Evolutionary conservation across 352 stramenopile genomes (phyloP).

Genomic region (Blastocystis sp.): DNA sequence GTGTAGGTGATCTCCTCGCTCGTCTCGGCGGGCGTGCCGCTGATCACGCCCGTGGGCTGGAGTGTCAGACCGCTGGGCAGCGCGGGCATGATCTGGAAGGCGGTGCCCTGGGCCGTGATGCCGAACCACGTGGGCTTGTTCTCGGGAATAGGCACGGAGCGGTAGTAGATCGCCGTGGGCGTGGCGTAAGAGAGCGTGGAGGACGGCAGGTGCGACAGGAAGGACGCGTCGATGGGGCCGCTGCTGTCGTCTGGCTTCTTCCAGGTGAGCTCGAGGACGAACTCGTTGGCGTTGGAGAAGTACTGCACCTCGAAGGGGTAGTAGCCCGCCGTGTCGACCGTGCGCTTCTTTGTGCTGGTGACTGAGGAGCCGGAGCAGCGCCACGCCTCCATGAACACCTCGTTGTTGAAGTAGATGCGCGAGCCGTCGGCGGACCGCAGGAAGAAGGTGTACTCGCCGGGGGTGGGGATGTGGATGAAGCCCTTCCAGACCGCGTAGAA

Average conservation of each 20-base stretch:
- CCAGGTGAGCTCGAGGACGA: background rate
- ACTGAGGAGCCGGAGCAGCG: background rate
- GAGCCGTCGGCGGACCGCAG: background rate
- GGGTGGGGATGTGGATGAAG: background rate
- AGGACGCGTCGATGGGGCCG: background rate
- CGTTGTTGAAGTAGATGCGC: slow-evolving; percentile 22
- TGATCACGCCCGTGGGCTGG: background rate
- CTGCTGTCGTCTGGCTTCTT: background rate
- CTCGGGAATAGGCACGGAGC: background rate
- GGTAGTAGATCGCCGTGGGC: background rate
- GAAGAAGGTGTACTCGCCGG: slow-evolving; percentile 13
- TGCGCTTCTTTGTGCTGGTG: background rate
- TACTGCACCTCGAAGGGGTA: background rate
- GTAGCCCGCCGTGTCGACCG: background rate
- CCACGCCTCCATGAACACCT: background rate
- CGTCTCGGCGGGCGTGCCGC: background rate
- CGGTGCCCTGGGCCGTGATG: background rate
- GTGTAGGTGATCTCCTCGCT: background rate
- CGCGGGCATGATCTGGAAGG: background rate
- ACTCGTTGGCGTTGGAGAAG: slow-evolving; percentile 1
- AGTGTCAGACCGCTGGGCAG: slow-evolving; percentile 25
- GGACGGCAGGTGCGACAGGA: background rate
- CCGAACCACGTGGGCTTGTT: background rate
- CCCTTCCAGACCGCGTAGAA: slow-evolving; percentile 29
- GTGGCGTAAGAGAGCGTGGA: background rate